Evolutionary conservation across 1,284 basidiomycete species (phyloP).

Genomic region (Puccinia polysora): DNA sequence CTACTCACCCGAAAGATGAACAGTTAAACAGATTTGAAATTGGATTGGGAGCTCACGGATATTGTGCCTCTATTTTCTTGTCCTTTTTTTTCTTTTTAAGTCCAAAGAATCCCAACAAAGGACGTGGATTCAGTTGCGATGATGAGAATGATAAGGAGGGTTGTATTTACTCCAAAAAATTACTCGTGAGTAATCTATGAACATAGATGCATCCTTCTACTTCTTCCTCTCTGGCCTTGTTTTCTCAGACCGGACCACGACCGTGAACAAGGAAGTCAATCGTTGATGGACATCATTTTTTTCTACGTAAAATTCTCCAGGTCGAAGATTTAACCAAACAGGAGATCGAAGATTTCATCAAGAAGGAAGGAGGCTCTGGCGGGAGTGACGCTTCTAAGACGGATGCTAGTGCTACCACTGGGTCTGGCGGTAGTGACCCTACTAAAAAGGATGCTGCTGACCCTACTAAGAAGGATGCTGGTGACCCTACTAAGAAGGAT

Average conservation of each 20-base stretch:
- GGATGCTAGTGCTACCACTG: too few species aligned
- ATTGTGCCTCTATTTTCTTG: too few species aligned
- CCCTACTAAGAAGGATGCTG: too few species aligned
- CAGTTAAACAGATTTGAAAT: too few species aligned
- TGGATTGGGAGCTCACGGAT: too few species aligned
- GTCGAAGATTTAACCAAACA: constrained; percentile 6
- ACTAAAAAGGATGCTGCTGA: too few species aligned
- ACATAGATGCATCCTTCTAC: too few species aligned
- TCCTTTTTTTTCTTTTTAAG: not conserved
- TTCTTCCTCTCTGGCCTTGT: too few species aligned
- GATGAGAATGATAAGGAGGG: not conserved
- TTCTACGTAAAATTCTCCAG: not conserved
- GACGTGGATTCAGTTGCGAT: constrained; percentile 16
- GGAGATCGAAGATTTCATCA: not conserved
- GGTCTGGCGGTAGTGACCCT: too few species aligned
- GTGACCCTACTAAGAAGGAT: too few species aligned
- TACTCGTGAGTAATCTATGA: constrained; percentile 20
- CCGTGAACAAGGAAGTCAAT: not conserved
- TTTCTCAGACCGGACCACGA: not conserved
- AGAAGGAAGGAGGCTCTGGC: not conserved
- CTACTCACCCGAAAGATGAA: too few species aligned
- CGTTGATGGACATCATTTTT: not conserved
- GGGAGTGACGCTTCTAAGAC: not conserved
- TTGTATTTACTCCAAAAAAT: constrained; percentile 29
- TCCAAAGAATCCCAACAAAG: constrained; percentile 13